Evolutionary conservation across 176 grass and related monocot genomes (phyloP), one percentile per base, ranked within the genome.

Genomic region (Tuctoria greenei): DNA sequence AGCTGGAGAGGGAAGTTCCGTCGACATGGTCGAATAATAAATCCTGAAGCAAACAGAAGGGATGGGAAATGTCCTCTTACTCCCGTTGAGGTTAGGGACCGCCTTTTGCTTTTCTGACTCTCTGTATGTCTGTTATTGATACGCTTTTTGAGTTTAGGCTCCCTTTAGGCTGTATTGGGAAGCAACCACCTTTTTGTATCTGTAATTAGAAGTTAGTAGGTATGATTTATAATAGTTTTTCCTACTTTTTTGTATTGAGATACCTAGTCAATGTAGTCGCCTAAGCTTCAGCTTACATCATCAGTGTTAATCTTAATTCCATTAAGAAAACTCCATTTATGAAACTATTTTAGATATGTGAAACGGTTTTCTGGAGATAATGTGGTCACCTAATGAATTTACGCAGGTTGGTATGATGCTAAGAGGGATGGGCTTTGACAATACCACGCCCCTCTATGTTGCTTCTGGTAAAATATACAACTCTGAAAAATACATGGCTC

Each of bases 371-470:
- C 55, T 45, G 16, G 18, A 67, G 34, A 66, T 70, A 36, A 70
- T 81, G 13, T 41, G 38, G 23, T 86, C 7, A 59, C 31, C 17
- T 15, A 73, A 78, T 74, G 68, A 73, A 12, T 35, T 81, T 42
- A 46, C 76, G 72, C 82, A 98, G 95, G 95, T 98, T 43, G 95
- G 95, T 23, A 94, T 98, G 95, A 98, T 98, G 95, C 79, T 98
- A 41, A 82, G 89, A 65, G 95, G 91, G 66, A 98, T 98, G 95
- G 95, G 91, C 77, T 94, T 98, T 47, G 86, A 77, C 64, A 92
- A 98, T 62, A 92, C 68, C 46, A 98, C 89, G 18, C 75, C 86
- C 37, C 79, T 98, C 44, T 98, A 98, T 49, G 76, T 98, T 72
- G 95, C 95, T 75, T 98, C 91, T 63, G 95, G 91, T 73, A 90